These are phyloP conservation scores for Huntiella decipiens DNA, from an alignment of 2,329 filamentous ascomycete genomes.

Conservation along the genomic window DNA sequence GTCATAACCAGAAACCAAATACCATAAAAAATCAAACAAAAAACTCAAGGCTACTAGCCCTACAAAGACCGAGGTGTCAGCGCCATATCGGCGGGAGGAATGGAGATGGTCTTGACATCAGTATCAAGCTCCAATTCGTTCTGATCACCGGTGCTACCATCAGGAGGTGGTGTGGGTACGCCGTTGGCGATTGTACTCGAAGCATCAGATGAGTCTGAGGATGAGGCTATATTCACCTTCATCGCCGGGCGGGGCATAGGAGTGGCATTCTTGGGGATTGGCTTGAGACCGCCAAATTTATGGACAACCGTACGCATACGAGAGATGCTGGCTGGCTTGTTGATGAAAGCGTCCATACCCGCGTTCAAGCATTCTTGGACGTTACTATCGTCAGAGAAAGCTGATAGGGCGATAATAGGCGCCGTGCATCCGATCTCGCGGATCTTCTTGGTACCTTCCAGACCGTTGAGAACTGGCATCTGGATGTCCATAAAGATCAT, in stretches of 20 bases:
- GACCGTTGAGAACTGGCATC: constrained; percentile 83
- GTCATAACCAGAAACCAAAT: neutral
- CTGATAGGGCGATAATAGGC: constrained; percentile 78
- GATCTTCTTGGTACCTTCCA: constrained; percentile 73
- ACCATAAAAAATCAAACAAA: constrained; percentile 4
- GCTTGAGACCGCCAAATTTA: constrained; percentile 49
- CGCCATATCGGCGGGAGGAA: no score
- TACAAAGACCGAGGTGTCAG: no score
- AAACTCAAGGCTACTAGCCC: no score
- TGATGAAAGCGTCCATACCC: constrained; percentile 81
- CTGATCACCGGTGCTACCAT: neutral
- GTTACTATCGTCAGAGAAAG: constrained; percentile 80
- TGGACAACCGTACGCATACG: constrained; percentile 19
- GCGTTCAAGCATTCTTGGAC: constrained; percentile 71
- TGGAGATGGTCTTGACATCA: no score
- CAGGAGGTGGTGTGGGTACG: constrained; percentile 11
- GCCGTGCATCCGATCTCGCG: constrained; percentile 70
- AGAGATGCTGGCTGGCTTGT: constrained; percentile 44
- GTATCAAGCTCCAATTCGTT: no score
- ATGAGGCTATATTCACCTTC: neutral
- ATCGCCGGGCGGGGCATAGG: constrained; percentile 35
- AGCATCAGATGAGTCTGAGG: constrained; percentile 1
- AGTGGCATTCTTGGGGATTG: constrained; percentile 66
- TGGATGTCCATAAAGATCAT: constrained; percentile 93
- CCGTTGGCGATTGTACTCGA: constrained; percentile 6